A percentile compares a stretch with the other conserved stretches of the same genome.
These are phyloP conservation scores for Boletus reticulatus DNA, from an alignment of 768 basidiomycete species.

Conservation along the genomic window DNA sequence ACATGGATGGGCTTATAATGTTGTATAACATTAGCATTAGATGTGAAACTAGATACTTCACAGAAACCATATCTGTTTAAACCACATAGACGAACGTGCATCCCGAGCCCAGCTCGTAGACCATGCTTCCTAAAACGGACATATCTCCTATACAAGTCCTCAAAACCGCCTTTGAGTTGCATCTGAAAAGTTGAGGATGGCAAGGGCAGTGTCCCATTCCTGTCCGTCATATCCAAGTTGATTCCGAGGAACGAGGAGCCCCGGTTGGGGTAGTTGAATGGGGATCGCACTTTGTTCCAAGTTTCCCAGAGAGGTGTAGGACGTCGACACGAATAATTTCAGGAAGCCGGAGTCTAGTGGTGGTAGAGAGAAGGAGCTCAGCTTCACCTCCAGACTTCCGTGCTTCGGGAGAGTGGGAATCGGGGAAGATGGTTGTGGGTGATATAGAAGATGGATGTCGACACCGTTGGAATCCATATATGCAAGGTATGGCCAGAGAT, in stretches of 20 bases:
- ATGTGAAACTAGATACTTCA: not conserved
- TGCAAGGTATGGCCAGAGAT: constrained; percentile 62
- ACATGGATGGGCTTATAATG: no score
- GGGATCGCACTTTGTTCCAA: constrained; percentile 44
- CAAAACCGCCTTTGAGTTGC: not conserved
- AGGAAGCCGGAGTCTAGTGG: constrained; percentile 48
- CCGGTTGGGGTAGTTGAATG: constrained; percentile 15
- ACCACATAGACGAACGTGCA: not conserved
- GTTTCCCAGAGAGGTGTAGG: constrained; percentile 45
- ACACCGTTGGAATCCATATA: constrained; percentile 60
- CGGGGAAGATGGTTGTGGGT: constrained; percentile 38
- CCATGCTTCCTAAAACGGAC: not conserved
- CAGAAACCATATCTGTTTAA: not conserved
- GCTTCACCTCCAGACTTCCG: constrained; percentile 38
- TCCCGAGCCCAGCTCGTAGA: constrained; percentile 13
- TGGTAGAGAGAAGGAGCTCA: constrained; percentile 42
- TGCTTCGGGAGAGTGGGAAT: constrained; percentile 45
- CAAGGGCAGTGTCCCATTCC: constrained; percentile 32
- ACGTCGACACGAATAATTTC: constrained; percentile 57
- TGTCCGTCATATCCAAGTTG: constrained; percentile 15
- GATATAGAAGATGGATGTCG: constrained; percentile 54
- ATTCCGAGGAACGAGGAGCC: constrained; percentile 1
- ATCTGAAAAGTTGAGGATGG: constrained; percentile 20
- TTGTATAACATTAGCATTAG: not conserved
- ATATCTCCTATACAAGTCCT: not conserved